phyloP scores from a whole-genome alignment of 768 basidiomycete genomes.

The Collybia mongolica region DNA sequence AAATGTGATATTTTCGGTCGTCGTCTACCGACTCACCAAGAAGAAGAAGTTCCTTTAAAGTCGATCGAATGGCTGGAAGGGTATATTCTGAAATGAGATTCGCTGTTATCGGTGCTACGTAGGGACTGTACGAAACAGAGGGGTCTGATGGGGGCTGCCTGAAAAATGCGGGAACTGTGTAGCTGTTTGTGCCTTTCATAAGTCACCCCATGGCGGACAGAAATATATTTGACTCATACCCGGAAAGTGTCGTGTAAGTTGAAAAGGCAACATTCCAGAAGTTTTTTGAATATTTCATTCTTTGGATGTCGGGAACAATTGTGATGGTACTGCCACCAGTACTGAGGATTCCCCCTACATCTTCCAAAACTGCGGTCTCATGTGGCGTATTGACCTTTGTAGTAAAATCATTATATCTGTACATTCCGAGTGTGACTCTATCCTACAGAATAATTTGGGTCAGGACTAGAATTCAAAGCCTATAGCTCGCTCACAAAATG shows the following conservation, averaged over 20 bases:
- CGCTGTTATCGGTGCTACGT: conserved; percentile 38
- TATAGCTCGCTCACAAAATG: conserved; percentile 40
- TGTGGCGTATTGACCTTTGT: conserved; percentile 39
- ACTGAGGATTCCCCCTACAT: conserved; percentile 42
- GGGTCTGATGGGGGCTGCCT: conserved; percentile 39
- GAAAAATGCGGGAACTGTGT: conserved; percentile 51
- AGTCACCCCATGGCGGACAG: neutral
- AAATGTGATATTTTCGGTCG: no score
- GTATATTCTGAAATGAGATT: conserved; percentile 39
- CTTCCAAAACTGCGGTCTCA: conserved; percentile 40
- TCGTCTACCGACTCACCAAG: conserved; percentile 29
- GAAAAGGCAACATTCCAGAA: conserved; percentile 63
- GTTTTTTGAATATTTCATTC: conserved; percentile 61
- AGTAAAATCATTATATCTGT: conserved; percentile 42
- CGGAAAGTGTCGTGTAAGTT: conserved; percentile 48
- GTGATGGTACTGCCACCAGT: conserved; percentile 46
- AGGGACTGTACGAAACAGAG: conserved; percentile 35
- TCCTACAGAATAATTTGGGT: conserved; percentile 34
- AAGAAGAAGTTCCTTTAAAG: conserved; percentile 42
- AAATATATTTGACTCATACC: conserved; percentile 19
- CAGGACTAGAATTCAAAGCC: neutral
- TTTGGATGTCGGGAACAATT: conserved; percentile 59
- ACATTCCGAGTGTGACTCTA: conserved; percentile 50
- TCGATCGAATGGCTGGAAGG: conserved; percentile 44
- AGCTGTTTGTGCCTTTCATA: conserved; percentile 16